phyloP scores from a whole-genome alignment of 306 rosid species.

The Cicer chorassanicum region DNA sequence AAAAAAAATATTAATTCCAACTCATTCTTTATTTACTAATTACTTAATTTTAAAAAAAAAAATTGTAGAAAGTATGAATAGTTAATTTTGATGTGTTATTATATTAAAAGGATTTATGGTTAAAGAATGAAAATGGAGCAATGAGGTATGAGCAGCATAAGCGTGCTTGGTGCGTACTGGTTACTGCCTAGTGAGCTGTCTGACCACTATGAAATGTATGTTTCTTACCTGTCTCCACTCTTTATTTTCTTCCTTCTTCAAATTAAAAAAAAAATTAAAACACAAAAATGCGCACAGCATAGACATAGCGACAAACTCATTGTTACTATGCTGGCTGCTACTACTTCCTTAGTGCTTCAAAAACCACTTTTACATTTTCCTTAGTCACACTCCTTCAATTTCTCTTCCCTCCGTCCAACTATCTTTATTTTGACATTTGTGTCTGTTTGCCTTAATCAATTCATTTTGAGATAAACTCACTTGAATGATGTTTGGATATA shows the following conservation, averaged over 20 bases:
- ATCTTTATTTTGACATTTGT: too few relatives aligned
- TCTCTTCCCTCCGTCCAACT: too few relatives aligned
- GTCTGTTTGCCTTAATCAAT: too few relatives aligned
- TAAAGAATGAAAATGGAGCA: slow-evolving; percentile 30
- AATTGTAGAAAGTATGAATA: neutral
- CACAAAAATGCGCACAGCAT: slow-evolving; percentile 40
- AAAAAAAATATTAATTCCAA: too few relatives aligned
- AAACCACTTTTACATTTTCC: slow-evolving; percentile 34
- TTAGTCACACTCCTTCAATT: neutral
- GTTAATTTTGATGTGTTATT: neutral
- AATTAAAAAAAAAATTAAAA: neutral
- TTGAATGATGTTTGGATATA: too few relatives aligned
- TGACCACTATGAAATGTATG: slow-evolving; percentile 39
- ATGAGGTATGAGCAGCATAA: slow-evolving; percentile 35
- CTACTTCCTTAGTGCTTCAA: slow-evolving; percentile 41
- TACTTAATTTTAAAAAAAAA: too few relatives aligned
- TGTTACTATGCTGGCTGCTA: slow-evolving; percentile 42
- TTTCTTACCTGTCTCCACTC: slow-evolving; percentile 43
- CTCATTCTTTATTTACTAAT: too few relatives aligned
- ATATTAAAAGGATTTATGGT: neutral
- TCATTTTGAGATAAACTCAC: too few relatives aligned
- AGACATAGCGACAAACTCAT: slow-evolving; percentile 38
- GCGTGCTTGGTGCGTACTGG: slow-evolving; percentile 58
- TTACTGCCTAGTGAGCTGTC: slow-evolving; percentile 42
- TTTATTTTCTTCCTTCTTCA: slow-evolving; percentile 1